Conservation (phyloP, 495 filamentous ascomycete species). For the Neurospora discreta region DNA sequence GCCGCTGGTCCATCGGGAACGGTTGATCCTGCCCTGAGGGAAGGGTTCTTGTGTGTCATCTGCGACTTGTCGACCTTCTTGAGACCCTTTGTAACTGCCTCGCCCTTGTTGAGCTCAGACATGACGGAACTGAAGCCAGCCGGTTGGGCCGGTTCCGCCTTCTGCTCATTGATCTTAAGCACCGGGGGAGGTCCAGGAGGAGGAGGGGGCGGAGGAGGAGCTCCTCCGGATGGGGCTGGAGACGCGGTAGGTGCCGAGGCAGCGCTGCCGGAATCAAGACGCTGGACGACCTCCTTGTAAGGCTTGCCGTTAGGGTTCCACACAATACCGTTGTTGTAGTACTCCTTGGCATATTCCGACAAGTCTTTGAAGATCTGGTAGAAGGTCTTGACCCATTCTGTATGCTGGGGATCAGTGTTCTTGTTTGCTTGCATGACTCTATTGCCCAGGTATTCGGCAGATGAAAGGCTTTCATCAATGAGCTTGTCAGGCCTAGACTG, state of each 20-base stretch:
- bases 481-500: conserved; percentile 71
- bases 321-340: conserved; percentile 64
- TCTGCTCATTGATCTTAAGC: conserved; percentile 36
- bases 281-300: conserved; percentile 54
- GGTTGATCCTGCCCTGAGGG: conserved; percentile 59
- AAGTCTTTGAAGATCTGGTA: conserved; percentile 79
- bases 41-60: conserved; percentile 99
- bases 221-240: conserved; percentile 34
- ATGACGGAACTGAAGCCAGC: conserved; percentile 77
- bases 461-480: conserved; percentile 63
- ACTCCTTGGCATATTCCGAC: conserved; percentile 65
- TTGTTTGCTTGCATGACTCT: conserved; percentile 79
- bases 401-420: conserved; percentile 60
- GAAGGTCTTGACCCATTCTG: conserved; percentile 80
- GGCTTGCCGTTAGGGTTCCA: conserved; percentile 83
- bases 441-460: conserved; percentile 86
- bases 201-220: conserved; percentile 66
- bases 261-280: conserved; percentile 26
- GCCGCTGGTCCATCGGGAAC: conserved; percentile 49
- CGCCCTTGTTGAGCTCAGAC: conserved; percentile 78
- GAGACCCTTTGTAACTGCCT: conserved; percentile 71
- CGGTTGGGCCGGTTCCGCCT: conserved; percentile 16
- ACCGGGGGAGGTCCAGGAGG: conserved; percentile 48
- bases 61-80: conserved; percentile 86
- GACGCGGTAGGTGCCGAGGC: conserved; percentile 9